Percentiles rank a stretch among this genome's conserved stretches.
These are phyloP conservation scores for Teratosphaeria nubilosa DNA, from an alignment of 2,329 filamentous ascomycete genomes.

Conservation along the genomic window DNA sequence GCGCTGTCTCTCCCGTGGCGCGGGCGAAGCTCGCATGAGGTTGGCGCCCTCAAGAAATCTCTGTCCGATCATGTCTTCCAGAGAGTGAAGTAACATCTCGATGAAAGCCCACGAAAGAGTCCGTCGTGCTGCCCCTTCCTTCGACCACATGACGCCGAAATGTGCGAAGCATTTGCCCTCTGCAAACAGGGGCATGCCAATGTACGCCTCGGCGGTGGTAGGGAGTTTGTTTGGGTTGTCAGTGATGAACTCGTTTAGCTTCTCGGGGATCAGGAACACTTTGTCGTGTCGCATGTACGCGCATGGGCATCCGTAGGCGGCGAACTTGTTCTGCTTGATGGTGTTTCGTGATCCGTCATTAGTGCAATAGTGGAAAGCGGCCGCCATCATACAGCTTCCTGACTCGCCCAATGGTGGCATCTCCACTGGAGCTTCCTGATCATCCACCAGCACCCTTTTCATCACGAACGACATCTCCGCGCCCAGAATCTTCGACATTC, in stretches of 20 bases:
- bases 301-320: conserved; percentile 55
- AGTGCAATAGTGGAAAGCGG: conserved; percentile 54
- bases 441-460: conserved; percentile 51
- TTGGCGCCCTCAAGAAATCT: conserved; percentile 45
- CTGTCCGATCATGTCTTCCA: conserved; percentile 56
- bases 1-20: conserved; percentile 26
- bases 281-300: conserved; percentile 63
- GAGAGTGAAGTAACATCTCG: conserved; percentile 56
- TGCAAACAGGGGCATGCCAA: conserved; percentile 56
- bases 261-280: conserved; percentile 57
- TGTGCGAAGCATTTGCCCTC: conserved; percentile 58
- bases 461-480: conserved; percentile 61
- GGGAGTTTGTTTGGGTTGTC: conserved; percentile 53
- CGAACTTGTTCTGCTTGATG: conserved; percentile 52
- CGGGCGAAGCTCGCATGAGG: conserved; percentile 27
- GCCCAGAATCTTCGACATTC: conserved; percentile 51
- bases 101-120: conserved; percentile 55
- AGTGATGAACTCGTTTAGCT: conserved; percentile 47
- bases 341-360: conserved; percentile 46
- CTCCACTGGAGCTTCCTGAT: conserved; percentile 48
- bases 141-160: conserved; percentile 63
- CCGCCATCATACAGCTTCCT: conserved; percentile 53
- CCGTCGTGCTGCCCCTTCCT: conserved; percentile 46
- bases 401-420: conserved; percentile 52
- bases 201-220: conserved; percentile 54